Evolutionary conservation across 768 basidiomycete genomes (phyloP).

Genomic region (Lentinus brumalis): DNA sequence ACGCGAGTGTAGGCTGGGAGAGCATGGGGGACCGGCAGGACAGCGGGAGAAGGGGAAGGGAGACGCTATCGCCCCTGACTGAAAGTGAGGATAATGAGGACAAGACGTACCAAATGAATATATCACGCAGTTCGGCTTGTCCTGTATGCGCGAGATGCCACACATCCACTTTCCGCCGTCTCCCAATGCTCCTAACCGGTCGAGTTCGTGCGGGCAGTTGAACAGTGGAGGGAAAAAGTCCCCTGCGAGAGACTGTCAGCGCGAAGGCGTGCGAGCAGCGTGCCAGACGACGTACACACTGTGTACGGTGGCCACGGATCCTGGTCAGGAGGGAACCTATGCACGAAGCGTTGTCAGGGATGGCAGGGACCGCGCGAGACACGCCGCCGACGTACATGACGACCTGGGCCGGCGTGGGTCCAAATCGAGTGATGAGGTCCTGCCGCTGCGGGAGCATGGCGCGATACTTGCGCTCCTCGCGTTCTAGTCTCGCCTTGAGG

Average conservation of each 20-base stretch:
- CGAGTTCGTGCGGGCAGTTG: conserved; percentile 50
- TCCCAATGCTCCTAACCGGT: conserved; percentile 50
- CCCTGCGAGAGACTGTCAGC: conserved; percentile 40
- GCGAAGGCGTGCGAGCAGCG: background rate
- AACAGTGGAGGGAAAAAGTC: conserved; percentile 56
- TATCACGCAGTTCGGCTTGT: conserved; percentile 49
- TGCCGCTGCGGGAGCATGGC: conserved; percentile 29
- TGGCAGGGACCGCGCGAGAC: background rate
- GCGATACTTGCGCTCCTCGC: conserved; percentile 28
- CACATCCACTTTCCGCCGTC: conserved; percentile 61
- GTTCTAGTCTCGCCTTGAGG: conserved; percentile 22
- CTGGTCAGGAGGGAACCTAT: conserved; percentile 32
- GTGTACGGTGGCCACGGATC: conserved; percentile 34
- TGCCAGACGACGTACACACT: conserved; percentile 25
- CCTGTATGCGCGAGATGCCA: conserved; percentile 45
- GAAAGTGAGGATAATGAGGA: background rate
- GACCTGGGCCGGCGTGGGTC: conserved; percentile 31
- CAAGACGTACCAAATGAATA: conserved; percentile 49
- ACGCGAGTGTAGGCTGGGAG: background rate
- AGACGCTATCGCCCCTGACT: background rate
- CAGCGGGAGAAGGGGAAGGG: background rate
- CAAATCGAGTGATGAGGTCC: conserved; percentile 33
- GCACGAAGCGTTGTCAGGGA: too few relatives aligned
- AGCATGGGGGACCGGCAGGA: background rate
- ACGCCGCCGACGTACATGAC: conserved; percentile 25